phyloP scores from a whole-genome alignment of 2,329 filamentous ascomycete genomes.

The Akanthomyces lecanii region DNA sequence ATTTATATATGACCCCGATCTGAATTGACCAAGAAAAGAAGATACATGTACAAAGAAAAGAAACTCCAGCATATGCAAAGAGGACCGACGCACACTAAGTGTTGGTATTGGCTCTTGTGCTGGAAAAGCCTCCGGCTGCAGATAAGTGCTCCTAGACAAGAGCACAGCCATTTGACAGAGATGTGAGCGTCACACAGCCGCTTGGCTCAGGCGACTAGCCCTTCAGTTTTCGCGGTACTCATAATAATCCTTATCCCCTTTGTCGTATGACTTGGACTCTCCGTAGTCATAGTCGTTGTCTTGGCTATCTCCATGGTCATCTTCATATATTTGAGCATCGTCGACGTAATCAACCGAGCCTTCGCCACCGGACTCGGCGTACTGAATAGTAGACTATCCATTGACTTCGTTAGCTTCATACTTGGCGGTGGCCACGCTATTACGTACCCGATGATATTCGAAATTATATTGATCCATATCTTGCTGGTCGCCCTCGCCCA shows the following conservation, averaged over 20 bases:
- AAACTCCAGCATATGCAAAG: slow-evolving; percentile 13
- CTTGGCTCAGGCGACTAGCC: background rate
- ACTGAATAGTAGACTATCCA: slow-evolving; percentile 41
- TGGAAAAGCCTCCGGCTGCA: background rate
- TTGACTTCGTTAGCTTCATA: slow-evolving; percentile 12
- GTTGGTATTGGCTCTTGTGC: background rate
- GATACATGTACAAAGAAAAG: background rate
- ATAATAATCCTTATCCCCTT: slow-evolving; percentile 39
- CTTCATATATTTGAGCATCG: slow-evolving; percentile 50
- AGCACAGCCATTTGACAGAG: background rate
- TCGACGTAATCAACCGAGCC: slow-evolving; percentile 48
- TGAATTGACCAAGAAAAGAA: background rate
- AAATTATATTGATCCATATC: slow-evolving; percentile 49
- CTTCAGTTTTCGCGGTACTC: slow-evolving; percentile 29
- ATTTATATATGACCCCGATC: background rate
- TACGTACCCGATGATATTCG: slow-evolving; percentile 49
- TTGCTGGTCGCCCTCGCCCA: slow-evolving; percentile 45
- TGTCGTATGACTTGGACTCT: slow-evolving; percentile 34
- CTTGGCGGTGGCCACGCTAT: background rate
- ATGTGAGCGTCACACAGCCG: background rate
- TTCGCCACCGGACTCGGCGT: slow-evolving; percentile 41
- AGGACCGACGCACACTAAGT: background rate
- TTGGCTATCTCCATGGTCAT: slow-evolving; percentile 43
- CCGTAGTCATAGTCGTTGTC: slow-evolving; percentile 36
- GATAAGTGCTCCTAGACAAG: background rate